Evolutionary conservation across 2,329 filamentous ascomycete species (phyloP), one percentile per base, ranked within the genome.

Genomic region (Cladophialophora carrionii): DNA sequence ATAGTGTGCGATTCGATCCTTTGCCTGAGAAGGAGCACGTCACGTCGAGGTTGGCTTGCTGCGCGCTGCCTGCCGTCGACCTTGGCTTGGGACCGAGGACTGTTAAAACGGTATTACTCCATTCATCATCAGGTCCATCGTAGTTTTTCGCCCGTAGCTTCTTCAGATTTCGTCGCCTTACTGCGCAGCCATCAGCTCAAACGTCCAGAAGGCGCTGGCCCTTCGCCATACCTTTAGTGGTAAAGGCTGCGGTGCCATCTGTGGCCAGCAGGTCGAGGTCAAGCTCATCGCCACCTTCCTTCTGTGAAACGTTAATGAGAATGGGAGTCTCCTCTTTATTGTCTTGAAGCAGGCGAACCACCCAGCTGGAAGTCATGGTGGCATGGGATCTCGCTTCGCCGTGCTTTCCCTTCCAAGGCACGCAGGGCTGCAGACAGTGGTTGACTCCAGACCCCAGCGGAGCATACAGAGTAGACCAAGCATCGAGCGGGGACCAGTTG

Each of bases 221-320:
- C 14, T 20, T 24, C 20, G 65, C 26, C 73, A 57, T 73, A 85
- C 83, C 74, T 63, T 77, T 78, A 7, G 77, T 76, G 24, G 79
- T 76, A 73, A 84, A 88, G 12, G 85, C 81, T 61, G 76, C 77
- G 67, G 85, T 82, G 54, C 83, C 83, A 73, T 88, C 85, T 29
- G 85, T 87, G 26, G 82, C 86, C 10, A 83, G 76, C 31, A 88
- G 77, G 61, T 80, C 80, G 43, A 87, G 72, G 71, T 87, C 84
- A 9, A 87, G 61, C 14, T 57, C 61, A 43, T 71, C 59, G 22
- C 75, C 73, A 12, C 72, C 61, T 62, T 67, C 22, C 67, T 74
- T 60, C 74, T 76, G 55, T 17, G 76, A 74, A 63, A 85, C 79
- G 69, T 84, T 79, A 34, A 87, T 72, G 17, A 88, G 77, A 24